Percentiles rank a stretch among this genome's conserved stretches.
phyloP scores from a whole-genome alignment of 352 stramenopile genomes.

The Globisporangium irregulare region DNA sequence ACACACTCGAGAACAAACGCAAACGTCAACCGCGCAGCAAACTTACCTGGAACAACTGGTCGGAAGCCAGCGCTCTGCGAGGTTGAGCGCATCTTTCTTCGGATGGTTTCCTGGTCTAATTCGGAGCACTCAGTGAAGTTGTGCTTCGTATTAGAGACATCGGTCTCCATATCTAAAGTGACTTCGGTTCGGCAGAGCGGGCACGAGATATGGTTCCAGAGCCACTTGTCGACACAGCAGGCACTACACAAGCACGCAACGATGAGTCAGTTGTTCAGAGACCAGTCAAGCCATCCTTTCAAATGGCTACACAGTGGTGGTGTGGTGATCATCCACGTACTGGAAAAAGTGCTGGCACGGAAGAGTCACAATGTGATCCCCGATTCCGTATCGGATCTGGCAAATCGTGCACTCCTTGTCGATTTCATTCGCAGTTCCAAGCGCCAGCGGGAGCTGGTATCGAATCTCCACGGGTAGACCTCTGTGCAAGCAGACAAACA shows the following conservation, averaged over 20 bases:
- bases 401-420: constrained; percentile 87
- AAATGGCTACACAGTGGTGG: not conserved
- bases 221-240: constrained; percentile 81
- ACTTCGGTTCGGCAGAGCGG: constrained; percentile 81
- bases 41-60: constrained; percentile 64
- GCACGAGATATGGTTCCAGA: constrained; percentile 86
- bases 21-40: not conserved
- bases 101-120: constrained; percentile 66
- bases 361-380: constrained; percentile 80
- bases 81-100: constrained; percentile 67
- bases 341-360: constrained; percentile 88
- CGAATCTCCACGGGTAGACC: constrained; percentile 75
- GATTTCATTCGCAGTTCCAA: constrained; percentile 77
- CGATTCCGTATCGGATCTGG: constrained; percentile 78
- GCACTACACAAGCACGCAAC: constrained; percentile 32
- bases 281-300: not conserved
- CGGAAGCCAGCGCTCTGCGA: constrained; percentile 67
- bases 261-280: not conserved
- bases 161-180: constrained; percentile 42
- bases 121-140: constrained; percentile 78
- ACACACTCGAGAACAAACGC: not conserved
- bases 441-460: constrained; percentile 73
- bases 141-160: constrained; percentile 48
- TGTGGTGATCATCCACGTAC: constrained; percentile 31
- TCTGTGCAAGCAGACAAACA: constrained; percentile 24